Evolutionary conservation across 768 basidiomycete genomes (phyloP), one percentile per base, ranked within the genome.

Genomic region (Rhizopogon sp.): DNA sequence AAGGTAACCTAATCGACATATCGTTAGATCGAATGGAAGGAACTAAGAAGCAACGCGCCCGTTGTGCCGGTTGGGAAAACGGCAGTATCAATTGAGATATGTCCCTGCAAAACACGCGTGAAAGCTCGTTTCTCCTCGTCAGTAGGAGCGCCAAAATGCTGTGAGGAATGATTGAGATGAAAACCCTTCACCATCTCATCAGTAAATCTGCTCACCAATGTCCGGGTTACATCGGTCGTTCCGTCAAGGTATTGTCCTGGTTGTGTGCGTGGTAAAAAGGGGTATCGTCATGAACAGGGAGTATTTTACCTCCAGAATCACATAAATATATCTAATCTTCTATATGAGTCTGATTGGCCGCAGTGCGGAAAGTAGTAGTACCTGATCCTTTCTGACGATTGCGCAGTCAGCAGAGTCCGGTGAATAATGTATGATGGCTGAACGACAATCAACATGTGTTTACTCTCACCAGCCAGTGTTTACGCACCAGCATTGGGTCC

Each of bases 211-310:
- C 80, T 62, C 64, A 88, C 90, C 85, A 84, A 87, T 57, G 93
- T 97, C 42, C 95, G 77, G 1, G 94, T 96, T 14, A 90, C 89
- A 65, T 99, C 96, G 1, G 97, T 99, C 0, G 96, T 98, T 9
- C 96, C 96, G 61, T 98, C 96, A 35, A 82, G 68, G 72, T 86
- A 96, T 71, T 97, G 94, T 2, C 80, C 87, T 88, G 57, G 16
- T 1, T 1, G 1, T 45, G 39, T n/a, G 43, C 41, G 59, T 10
- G 43, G 42, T 6, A 1, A 3, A n/a, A 35, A 25, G 43, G 25
- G 20, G 6, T 20, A 50, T 3, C 20, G 5, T 31, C 8, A 25
- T 25, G 40, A 13, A 11, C 53, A 37, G 64, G 50, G 41, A 33
- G 25, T 4, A 39, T 10, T 60, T 25, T 60, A 84, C 89, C 91